Evolutionary conservation across 306 rosid genomes (phyloP).

Genomic region (Glycyrrhiza uralensis): DNA sequence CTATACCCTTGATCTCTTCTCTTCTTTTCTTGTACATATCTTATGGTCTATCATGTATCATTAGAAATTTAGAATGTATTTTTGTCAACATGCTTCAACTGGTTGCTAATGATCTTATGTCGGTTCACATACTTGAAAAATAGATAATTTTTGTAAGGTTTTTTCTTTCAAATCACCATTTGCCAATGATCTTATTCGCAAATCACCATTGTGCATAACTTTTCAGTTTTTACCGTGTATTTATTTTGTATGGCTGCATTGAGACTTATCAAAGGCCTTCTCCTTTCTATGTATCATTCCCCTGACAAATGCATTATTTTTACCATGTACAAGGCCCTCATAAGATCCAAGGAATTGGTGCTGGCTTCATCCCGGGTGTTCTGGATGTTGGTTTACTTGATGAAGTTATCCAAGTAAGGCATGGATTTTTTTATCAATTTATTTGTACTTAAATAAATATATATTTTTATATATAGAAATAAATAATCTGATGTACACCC

Average conservation of each 20-base stretch:
- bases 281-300: neutral
- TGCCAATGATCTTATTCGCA: too few relatives aligned
- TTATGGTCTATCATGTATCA: too few relatives aligned
- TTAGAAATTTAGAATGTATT: neutral
- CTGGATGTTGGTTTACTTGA: constrained; percentile 65
- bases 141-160: neutral
- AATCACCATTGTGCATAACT: neutral
- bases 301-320: constrained; percentile 29
- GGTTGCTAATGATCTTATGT: neutral
- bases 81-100: neutral
- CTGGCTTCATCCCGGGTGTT: constrained; percentile 96
- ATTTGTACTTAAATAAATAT: neutral
- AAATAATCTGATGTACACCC: neutral
- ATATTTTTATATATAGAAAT: neutral
- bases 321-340: constrained; percentile 67
- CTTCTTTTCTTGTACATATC: too few relatives aligned
- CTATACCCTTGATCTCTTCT: too few relatives aligned
- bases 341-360: constrained; percentile 98
- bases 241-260: neutral
- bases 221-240: neutral
- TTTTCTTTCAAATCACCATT: neutral
- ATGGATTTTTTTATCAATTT: constrained; percentile 10
- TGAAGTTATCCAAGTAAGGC: constrained; percentile 84
- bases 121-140: neutral
- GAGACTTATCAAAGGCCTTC: neutral